These are phyloP conservation scores for Penicillium janthinellum DNA, from an alignment of 2,329 filamentous ascomycete genomes.

Conservation along the genomic window DNA sequence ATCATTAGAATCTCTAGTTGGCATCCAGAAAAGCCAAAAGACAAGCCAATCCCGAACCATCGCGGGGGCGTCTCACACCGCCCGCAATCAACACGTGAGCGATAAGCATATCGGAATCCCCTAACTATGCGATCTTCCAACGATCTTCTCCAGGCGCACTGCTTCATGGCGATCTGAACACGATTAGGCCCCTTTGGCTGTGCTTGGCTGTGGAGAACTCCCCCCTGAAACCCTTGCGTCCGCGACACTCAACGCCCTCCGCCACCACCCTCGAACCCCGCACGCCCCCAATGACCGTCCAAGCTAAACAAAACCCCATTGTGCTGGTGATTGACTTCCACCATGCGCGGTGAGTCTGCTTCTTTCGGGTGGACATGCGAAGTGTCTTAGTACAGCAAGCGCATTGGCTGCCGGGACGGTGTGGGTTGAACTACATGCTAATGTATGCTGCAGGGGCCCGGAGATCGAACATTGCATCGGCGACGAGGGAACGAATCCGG, in stretches of 20 bases:
- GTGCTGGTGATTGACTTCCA: constrained; percentile 83
- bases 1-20: background rate
- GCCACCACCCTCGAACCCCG: background rate
- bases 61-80: constrained; percentile 22
- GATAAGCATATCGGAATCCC: constrained; percentile 29
- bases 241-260: background rate
- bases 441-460: constrained; percentile 66
- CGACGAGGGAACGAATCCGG: constrained; percentile 74
- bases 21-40: background rate
- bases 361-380: background rate
- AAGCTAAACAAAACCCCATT: constrained; percentile 62
- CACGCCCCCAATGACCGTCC: constrained; percentile 32
- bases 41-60: background rate
- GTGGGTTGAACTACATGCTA: constrained; percentile 7
- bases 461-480: constrained; percentile 95
- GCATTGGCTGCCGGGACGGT: background rate
- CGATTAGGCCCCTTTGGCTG: constrained; percentile 5
- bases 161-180: constrained; percentile 13
- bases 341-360: constrained; percentile 61
- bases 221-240: constrained; percentile 3
- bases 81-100: constrained; percentile 27
- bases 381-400: background rate
- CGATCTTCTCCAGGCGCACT: constrained; percentile 9
- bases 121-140: constrained; percentile 11
- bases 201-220: constrained; percentile 12